Conservation (phyloP, 345 rosid species). For the Eucalyptus sp. region DNA sequence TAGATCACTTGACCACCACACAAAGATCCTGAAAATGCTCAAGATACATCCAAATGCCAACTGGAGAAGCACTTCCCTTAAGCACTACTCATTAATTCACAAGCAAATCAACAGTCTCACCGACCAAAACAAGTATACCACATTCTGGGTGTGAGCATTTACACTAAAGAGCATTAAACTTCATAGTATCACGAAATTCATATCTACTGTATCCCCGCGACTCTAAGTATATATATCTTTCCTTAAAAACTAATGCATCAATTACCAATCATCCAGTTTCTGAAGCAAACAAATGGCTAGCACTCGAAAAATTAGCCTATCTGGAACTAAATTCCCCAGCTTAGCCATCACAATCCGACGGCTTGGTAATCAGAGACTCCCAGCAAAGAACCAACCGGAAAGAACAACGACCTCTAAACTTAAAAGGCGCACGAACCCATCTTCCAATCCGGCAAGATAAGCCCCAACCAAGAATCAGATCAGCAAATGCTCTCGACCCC, state of each 20-base stretch:
- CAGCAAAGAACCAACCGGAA: neutral
- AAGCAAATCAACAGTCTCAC: neutral
- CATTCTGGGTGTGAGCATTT: neutral
- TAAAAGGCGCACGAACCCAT: neutral
- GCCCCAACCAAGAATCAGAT: neutral
- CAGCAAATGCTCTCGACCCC: neutral
- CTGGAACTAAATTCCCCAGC: neutral
- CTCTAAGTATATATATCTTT: neutral
- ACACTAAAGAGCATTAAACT: neutral
- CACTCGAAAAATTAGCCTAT: neutral
- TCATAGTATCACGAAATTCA: neutral
- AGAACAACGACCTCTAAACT: neutral
- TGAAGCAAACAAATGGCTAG: neutral
- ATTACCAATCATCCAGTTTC: neutral
- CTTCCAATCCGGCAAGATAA: neutral
- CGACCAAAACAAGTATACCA: neutral
- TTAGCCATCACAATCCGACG: neutral
- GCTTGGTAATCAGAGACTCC: neutral
- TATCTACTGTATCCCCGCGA: neutral
- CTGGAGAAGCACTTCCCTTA: neutral
- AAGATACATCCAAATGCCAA: neutral
- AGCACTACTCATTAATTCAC: neutral
- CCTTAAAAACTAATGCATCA: neutral
- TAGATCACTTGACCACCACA: neutral
- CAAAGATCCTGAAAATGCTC: neutral